Evolutionary conservation across 495 filamentous ascomycete genomes (phyloP), one percentile per base, ranked within the genome.

Genomic region (Clohesyomyces aquaticus): DNA sequence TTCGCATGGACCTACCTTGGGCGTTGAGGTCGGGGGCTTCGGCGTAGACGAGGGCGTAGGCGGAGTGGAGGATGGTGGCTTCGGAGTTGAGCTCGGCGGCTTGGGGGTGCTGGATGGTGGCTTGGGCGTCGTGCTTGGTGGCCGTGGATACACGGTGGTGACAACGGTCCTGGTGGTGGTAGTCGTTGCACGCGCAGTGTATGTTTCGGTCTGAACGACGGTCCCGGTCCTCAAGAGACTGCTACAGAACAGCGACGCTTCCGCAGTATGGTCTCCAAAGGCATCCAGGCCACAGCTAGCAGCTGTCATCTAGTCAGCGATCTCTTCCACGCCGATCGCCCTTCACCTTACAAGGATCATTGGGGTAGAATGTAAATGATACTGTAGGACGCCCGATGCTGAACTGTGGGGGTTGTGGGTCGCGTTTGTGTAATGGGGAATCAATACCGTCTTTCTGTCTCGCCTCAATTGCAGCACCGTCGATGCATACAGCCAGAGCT

Each of bases 161-260:
- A 11, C 29, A 4, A 57, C 46, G 1, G 65, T 67, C 32, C 38
- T 47, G 11, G 23, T 51, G 3, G 45, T 41, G 10, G 65, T 67
- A 26, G 59, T 52, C 25, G 65, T 67, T 10, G 28, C 45, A 12
- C 53, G 23, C 25, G 42, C 23, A 23, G 59, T 67, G 22, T 23
- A 29, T 19, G 65, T 67, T 11, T 42, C 28, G 0, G 65, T 67
- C 22, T 12, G 16, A 10, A 53, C 63, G 1, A 43, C 51, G 22
- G 65, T 67, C 38, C 65, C 65, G 8, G 23, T 19, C 29, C 35
- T 29, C 22, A 67, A 21, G n/a, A 67, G 18, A 41, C 58, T 63
- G 41, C 65, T 67, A 45, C 65, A 67, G 47, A 62, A 67, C 46
- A 67, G 23, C 28, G 26, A 51, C 1, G 65, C 65, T 35, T 67